Evolutionary conservation across 1,284 basidiomycete genomes (phyloP).

Genomic region (Cryptococcus maquisensis): DNA sequence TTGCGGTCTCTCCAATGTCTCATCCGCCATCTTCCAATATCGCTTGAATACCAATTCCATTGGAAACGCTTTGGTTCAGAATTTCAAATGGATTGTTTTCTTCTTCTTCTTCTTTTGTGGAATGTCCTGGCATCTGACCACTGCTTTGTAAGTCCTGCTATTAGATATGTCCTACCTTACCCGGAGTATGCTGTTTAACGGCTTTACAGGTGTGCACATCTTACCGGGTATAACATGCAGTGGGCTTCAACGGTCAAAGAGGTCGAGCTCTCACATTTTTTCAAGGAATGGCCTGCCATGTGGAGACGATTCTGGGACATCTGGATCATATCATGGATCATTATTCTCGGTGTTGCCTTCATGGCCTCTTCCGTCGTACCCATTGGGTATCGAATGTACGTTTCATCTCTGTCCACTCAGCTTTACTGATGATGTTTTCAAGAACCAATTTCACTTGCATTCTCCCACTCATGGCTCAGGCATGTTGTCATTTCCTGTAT

Average conservation of each 20-base stretch:
- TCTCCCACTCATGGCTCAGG: slow-evolving; percentile 37
- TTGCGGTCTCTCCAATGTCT: slow-evolving; percentile 65
- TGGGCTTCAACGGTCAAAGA: slow-evolving; percentile 64
- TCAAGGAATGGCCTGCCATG: slow-evolving; percentile 78
- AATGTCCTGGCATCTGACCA: slow-evolving; percentile 65
- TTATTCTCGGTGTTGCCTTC: slow-evolving; percentile 32
- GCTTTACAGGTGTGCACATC: not conserved
- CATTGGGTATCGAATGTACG: slow-evolving; percentile 36
- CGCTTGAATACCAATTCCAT: slow-evolving; percentile 63
- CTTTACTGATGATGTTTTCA: not conserved
- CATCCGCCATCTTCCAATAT: slow-evolving; percentile 68
- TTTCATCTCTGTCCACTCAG: not conserved
- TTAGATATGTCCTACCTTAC: slow-evolving; percentile 81
- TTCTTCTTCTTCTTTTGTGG: slow-evolving; percentile 84
- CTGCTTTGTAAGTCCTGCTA: slow-evolving; percentile 70
- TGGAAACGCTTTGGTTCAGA: slow-evolving; percentile 59
- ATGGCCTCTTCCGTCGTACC: slow-evolving; percentile 37
- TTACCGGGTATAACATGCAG: slow-evolving; percentile 53
- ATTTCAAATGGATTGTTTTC: slow-evolving; percentile 56
- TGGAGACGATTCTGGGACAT: slow-evolving; percentile 62
- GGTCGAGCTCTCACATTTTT: slow-evolving; percentile 77
- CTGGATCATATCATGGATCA: slow-evolving; percentile 37
- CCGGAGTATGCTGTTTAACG: slow-evolving; percentile 15
- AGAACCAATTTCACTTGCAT: slow-evolving; percentile 41
- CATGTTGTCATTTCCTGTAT: slow-evolving; percentile 36